Evolutionary conservation across 2,329 filamentous ascomycete species (phyloP).

Genomic region (Xylogone sp.): DNA sequence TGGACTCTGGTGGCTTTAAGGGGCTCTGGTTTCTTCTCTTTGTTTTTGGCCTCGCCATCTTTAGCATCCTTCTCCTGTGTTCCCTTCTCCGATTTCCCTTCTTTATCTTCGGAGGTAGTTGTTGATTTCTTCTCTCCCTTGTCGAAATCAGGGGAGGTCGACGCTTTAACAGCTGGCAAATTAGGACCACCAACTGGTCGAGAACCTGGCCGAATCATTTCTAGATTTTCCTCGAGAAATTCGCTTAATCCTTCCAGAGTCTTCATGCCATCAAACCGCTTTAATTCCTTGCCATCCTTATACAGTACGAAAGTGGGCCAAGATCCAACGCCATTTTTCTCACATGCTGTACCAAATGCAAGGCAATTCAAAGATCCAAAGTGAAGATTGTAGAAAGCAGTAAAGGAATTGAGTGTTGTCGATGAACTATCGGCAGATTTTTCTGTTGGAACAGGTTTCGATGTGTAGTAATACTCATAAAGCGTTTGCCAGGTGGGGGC

Average conservation of each 20-base stretch:
- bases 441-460: conserved; percentile 54
- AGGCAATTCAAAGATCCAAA: conserved; percentile 86
- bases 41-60: conserved; percentile 18
- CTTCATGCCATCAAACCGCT: conserved; percentile 63
- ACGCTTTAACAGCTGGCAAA: conserved; percentile 69
- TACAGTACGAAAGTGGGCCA: conserved; percentile 79
- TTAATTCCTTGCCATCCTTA: conserved; percentile 68
- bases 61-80: conserved; percentile 12
- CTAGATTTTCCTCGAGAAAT: conserved; percentile 72
- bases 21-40: conserved; percentile 9
- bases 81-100: conserved; percentile 28
- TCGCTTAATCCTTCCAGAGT: conserved; percentile 62
- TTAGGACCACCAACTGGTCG: conserved; percentile 54
- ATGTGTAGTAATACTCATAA: conserved; percentile 88
- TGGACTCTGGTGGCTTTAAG: conserved; percentile 30
- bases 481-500: conserved; percentile 86
- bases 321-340: conserved; percentile 58
- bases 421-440: conserved; percentile 34
- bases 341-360: conserved; percentile 76
- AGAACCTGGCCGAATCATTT: conserved; percentile 75
- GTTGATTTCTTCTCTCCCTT: conserved; percentile 10
- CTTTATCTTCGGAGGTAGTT: conserved; percentile 17
- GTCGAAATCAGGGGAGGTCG: conserved; percentile 20
- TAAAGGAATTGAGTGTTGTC: conserved; percentile 56
- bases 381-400: conserved; percentile 81